These are phyloP conservation scores for Aethionema arabicum DNA, from an alignment of 345 rosid species.

Conservation along the genomic window DNA sequence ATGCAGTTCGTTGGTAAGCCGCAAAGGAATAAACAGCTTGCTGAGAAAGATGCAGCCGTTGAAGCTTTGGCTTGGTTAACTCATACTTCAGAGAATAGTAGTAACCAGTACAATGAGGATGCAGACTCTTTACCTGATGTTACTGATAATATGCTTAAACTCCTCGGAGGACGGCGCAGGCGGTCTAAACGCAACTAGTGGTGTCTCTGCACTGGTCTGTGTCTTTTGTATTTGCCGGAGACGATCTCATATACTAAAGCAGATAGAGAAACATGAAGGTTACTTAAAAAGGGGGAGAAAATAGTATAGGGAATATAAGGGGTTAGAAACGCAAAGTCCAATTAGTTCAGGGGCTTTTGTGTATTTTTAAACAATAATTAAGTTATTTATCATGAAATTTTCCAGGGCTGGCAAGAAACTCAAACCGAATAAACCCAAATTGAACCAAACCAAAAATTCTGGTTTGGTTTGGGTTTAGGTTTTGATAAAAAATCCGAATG, in stretches of 20 bases:
- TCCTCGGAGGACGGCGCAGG: constrained; percentile 64
- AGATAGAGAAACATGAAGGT: background rate
- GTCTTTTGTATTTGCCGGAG: constrained; percentile 1
- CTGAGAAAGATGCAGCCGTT: constrained; percentile 94
- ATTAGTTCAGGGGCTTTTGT: background rate
- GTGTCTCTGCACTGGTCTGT: background rate
- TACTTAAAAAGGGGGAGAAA: background rate
- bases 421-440: no score
- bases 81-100: constrained; percentile 58
- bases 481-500: no score
- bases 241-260: constrained; percentile 7
- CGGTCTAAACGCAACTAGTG: constrained; percentile 34
- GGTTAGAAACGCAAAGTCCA: constrained; percentile 15
- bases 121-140: constrained; percentile 62
- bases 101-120: constrained; percentile 35
- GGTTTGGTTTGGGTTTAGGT: no score
- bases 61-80: constrained; percentile 98
- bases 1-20: constrained; percentile 99
- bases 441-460: no score
- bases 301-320: background rate
- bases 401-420: no score
- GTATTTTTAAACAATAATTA: constrained; percentile 24
- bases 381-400: background rate
- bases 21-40: constrained; percentile 82
- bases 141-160: constrained; percentile 95